Percentiles rank a stretch among this genome's conserved stretches.
These are phyloP conservation scores for Camillea tinctor DNA, from an alignment of 2,329 filamentous ascomycete genomes.

Conservation along the genomic window DNA sequence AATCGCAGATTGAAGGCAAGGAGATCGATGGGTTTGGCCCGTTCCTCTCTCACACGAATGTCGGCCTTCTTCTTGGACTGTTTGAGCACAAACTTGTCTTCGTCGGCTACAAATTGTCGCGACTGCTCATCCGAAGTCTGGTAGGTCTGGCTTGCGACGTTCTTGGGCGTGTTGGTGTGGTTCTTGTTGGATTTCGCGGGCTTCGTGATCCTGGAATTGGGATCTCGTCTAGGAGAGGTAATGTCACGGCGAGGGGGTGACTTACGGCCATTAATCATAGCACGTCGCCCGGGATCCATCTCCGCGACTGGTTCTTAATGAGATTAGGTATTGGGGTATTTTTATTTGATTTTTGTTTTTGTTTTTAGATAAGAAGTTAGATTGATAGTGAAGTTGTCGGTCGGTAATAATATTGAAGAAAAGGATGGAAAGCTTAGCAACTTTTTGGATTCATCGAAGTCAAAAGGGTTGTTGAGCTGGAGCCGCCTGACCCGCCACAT, in stretches of 20 bases:
- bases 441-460: too few species aligned
- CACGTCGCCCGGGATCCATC: conserved; percentile 56
- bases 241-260: conserved; percentile 48
- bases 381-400: too few species aligned
- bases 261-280: conserved; percentile 51
- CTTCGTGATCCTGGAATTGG: conserved; percentile 57
- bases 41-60: conserved; percentile 86
- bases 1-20: conserved; percentile 87
- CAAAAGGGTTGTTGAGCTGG: too few species aligned
- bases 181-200: conserved; percentile 29
- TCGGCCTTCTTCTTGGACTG: conserved; percentile 98
- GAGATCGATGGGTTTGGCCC: conserved; percentile 91
- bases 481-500: too few species aligned
- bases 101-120: conserved; percentile 83
- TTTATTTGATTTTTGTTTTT: not conserved
- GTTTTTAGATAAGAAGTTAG: not conserved
- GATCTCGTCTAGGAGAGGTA: conserved; percentile 55
- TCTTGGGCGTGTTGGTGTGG: conserved; percentile 29
- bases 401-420: too few species aligned
- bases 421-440: too few species aligned
- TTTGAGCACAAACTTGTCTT: conserved; percentile 93
- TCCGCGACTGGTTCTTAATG: conserved; percentile 5
- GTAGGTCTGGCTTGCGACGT: conserved; percentile 39
- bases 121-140: conserved; percentile 76
- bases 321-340: not conserved